Percentiles rank a stretch among this genome's conserved stretches.
These are phyloP conservation scores for Plasmodium adleri DNA, from an alignment of 169 alveolate genomes.

Conservation along the genomic window DNA sequence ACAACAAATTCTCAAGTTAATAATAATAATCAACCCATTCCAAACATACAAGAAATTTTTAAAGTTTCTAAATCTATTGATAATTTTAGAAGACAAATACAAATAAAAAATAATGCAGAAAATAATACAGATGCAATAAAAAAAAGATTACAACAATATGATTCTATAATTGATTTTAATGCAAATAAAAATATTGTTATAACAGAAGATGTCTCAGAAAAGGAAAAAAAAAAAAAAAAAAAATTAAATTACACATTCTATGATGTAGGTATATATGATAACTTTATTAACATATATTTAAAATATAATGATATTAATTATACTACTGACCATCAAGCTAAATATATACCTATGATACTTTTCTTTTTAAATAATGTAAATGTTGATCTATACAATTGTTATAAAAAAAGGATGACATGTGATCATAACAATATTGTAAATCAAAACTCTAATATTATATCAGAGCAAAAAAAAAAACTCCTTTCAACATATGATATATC, in stretches of 20 bases:
- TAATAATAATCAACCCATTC: neutral
- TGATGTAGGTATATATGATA: constrained; percentile 41
- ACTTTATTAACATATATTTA: constrained; percentile 51
- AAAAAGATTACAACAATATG: constrained; percentile 3
- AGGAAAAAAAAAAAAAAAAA: neutral
- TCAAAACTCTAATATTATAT: too few relatives aligned
- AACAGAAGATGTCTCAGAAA: neutral
- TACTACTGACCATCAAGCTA: constrained; percentile 30
- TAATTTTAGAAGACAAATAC: constrained; percentile 18
- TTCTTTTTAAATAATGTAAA: constrained; percentile 28
- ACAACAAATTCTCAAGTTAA: neutral
- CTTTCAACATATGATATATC: too few relatives aligned
- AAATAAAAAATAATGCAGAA: neutral
- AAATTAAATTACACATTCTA: neutral
- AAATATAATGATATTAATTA: constrained; percentile 37
- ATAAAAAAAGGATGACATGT: neutral
- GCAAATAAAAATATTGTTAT: neutral
- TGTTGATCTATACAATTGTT: constrained; percentile 12
- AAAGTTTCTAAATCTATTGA: constrained; percentile 23
- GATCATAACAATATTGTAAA: neutral
- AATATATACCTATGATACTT: constrained; percentile 28
- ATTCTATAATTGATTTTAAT: constrained; percentile 37
- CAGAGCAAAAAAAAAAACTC: too few relatives aligned
- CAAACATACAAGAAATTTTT: neutral
- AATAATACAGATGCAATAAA: neutral